Base-by-base conservation (phyloP, 495 filamentous ascomycete genomes). In the Hypoxylon lenormandii region DNA sequence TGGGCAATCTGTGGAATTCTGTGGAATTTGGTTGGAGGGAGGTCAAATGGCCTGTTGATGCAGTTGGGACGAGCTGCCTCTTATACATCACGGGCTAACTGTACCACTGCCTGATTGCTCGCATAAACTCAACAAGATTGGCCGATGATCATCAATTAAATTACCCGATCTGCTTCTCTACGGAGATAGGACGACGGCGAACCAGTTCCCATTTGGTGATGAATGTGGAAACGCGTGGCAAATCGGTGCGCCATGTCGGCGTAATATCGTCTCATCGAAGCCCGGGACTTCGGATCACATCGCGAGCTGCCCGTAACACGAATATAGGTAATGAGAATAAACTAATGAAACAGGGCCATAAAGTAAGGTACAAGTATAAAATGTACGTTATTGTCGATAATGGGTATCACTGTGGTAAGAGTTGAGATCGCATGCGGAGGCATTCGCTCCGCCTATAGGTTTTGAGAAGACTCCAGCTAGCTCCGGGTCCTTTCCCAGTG, bases 401-500 rank as follows among this genome's bases (percentile, higher is more conserved):
- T 67, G 69, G 69, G 69, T 72, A 72, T 68, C 69, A 72, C 64
- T 67, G 40, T 18, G 37, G 37, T 60, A 13, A 66, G 42, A 50
- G 40, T 28, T 45, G 59, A 63, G 59, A 67, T 63, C 62, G 33
- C 19, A 64, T 58, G 58, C 64, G 58, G 64, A 72, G 42, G 52
- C 30, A 46, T 16, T 36, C 5, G 30, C 52, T 63, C 69, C 64
- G 69, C 50, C 52, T 65, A 37, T 59, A 22, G 19, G 42, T 53
- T 57, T 56, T 48, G 36, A 63, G 58, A n/a, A 51, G 43, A 36
- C 38, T 18, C 10, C 11, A 12, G n/a, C 10, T 53, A 22, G 55
- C 11, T 61, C 50, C 49, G 55, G 60, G 18, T 28, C 54, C 40
- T 22, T 45, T 60, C 16, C 16, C 26, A 38, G 26, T 42, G 28